A percentile compares a stretch with the other conserved stretches of the same genome.
Evolutionary conservation across 2,329 filamentous ascomycete genomes (phyloP).

Genomic region (Fusarium sp.): DNA sequence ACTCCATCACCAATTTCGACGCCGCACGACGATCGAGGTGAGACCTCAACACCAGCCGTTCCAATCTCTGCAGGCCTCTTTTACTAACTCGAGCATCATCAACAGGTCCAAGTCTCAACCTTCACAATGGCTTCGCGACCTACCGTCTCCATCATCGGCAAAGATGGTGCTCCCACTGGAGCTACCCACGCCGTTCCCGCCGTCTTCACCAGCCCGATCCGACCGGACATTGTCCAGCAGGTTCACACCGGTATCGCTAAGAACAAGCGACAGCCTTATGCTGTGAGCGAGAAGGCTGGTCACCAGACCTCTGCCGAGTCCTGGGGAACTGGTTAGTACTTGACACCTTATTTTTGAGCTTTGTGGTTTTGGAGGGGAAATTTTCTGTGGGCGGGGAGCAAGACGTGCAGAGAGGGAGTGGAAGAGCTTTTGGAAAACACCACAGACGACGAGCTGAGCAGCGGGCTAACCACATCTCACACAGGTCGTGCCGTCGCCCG

Average conservation of each 20-base stretch:
- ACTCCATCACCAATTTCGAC: constrained; percentile 54
- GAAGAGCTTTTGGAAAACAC: constrained; percentile 9
- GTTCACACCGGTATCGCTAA: constrained; percentile 99
- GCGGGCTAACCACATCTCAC: constrained; percentile 40
- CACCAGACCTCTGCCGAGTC: constrained; percentile 99
- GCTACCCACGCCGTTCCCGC: constrained; percentile 91
- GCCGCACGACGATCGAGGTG: constrained; percentile 57
- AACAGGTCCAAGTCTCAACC: constrained; percentile 53
- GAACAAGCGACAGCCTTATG: constrained; percentile 99
- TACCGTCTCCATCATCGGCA: constrained; percentile 96
- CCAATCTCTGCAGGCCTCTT: constrained; percentile 11
- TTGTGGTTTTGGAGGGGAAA: constrained; percentile 23
- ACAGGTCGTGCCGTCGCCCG: constrained; percentile 97
- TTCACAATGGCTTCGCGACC: constrained; percentile 91
- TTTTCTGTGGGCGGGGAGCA: constrained; percentile 32
- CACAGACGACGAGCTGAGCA: constrained; percentile 1
- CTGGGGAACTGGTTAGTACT: constrained; percentile 94
- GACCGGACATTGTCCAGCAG: constrained; percentile 98
- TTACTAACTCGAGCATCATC: constrained; percentile 37
- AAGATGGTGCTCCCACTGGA: constrained; percentile 92
- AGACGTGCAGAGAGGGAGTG: neutral
- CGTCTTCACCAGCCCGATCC: constrained; percentile 98
- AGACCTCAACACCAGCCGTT: constrained; percentile 37
- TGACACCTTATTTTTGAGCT: constrained; percentile 20
- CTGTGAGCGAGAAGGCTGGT: constrained; percentile 99